Conservation (phyloP, 2,329 filamentous ascomycete genomes). For the Microcyclospora pomicola region DNA sequence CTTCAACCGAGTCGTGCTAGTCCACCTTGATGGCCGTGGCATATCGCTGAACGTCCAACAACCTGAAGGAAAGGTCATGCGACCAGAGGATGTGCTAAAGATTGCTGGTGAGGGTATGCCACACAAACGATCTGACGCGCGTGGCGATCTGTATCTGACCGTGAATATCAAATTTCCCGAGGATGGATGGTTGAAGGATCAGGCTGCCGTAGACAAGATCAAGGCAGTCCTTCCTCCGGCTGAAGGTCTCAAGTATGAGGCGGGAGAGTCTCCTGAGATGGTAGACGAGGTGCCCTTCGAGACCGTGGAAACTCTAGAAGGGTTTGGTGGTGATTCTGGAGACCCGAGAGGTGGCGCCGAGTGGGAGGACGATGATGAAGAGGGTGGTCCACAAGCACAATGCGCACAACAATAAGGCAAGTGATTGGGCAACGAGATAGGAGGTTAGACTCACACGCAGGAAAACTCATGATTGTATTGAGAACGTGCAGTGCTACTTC, state of each 20-base stretch:
- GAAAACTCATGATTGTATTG: too few relatives aligned
- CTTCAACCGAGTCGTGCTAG: slow-evolving; percentile 80
- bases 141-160: slow-evolving; percentile 75
- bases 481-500: too few relatives aligned
- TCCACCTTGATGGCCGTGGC: slow-evolving; percentile 84
- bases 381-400: slow-evolving; percentile 55
- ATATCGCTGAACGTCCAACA: slow-evolving; percentile 67
- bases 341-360: slow-evolving; percentile 54
- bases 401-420: slow-evolving; percentile 7
- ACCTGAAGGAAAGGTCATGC: slow-evolving; percentile 58
- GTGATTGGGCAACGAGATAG: too few relatives aligned
- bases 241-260: slow-evolving; percentile 27
- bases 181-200: slow-evolving; percentile 61
- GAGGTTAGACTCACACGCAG: too few relatives aligned
- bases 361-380: slow-evolving; percentile 60
- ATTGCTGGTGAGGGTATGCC: slow-evolving; percentile 90
- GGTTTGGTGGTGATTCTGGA: slow-evolving; percentile 61
- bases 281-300: slow-evolving; percentile 83
- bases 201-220: slow-evolving; percentile 56
- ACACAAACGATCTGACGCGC: slow-evolving; percentile 65
- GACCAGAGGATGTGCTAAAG: slow-evolving; percentile 74
- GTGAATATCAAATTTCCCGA: slow-evolving; percentile 83
- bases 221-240: slow-evolving; percentile 57
- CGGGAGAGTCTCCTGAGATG: slow-evolving; percentile 48
- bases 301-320: slow-evolving; percentile 67